phyloP scores from a whole-genome alignment of 73 alveolate species.

The Chromera velia region DNA sequence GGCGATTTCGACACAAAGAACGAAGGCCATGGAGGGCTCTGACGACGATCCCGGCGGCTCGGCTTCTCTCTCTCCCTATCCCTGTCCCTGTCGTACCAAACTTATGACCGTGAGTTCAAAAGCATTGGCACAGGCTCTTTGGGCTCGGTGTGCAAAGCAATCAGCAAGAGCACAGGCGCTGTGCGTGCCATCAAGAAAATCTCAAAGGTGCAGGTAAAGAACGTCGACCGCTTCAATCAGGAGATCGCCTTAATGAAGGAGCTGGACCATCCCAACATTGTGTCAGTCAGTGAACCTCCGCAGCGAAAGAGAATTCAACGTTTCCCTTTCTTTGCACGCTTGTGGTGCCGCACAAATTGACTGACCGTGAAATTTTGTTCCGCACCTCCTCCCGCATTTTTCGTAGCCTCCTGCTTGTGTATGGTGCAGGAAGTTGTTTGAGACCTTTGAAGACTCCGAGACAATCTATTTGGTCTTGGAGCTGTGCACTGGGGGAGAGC shows the following conservation, averaged over 20 bases:
- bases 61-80: too few species aligned
- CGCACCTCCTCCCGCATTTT: too few species aligned
- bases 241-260: constrained; percentile 37
- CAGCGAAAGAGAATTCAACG: too few species aligned
- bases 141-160: constrained; percentile 38
- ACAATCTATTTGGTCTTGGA: constrained; percentile 44
- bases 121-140: constrained; percentile 36
- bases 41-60: too few species aligned
- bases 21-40: too few species aligned
- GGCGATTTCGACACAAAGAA: too few species aligned
- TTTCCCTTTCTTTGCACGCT: too few species aligned
- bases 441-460: constrained; percentile 34
- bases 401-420: too few species aligned
- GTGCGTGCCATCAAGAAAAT: constrained; percentile 48
- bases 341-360: too few species aligned
- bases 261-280: constrained; percentile 40
- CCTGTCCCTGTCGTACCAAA: too few species aligned
- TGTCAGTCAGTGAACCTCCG: too few species aligned
- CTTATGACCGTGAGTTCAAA: constrained; percentile 33
- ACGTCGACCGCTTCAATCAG: constrained; percentile 21
- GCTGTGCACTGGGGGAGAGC: constrained; percentile 30
- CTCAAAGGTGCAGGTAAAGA: constrained; percentile 26
- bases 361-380: too few species aligned
- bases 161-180: constrained; percentile 39
- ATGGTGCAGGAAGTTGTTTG: constrained; percentile 37